Percentiles rank a stretch among this genome's conserved stretches.
These are phyloP conservation scores for Geranium rotundifolium DNA, from an alignment of 345 rosid genomes.

Conservation along the genomic window DNA sequence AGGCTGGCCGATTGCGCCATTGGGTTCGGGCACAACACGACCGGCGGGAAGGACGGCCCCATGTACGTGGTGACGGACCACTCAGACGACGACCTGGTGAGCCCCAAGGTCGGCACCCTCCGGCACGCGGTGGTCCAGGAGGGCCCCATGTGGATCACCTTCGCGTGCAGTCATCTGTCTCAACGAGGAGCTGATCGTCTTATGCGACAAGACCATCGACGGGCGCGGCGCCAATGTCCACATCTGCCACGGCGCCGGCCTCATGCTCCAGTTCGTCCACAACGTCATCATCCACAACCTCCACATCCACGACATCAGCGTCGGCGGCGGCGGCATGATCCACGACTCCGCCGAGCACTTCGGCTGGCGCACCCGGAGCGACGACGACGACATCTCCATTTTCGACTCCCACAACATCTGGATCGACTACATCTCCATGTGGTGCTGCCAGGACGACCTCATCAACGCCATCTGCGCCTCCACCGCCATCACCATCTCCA, in stretches of 20 bases:
- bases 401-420: slow-evolving; percentile 24
- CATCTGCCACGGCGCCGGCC: slow-evolving; percentile 47
- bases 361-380: slow-evolving; percentile 27
- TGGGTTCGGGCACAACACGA: slow-evolving; percentile 60
- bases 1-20: slow-evolving; percentile 44
- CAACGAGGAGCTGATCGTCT: slow-evolving; percentile 41
- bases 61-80: slow-evolving; percentile 45
- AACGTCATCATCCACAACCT: slow-evolving; percentile 62
- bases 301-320: slow-evolving; percentile 39
- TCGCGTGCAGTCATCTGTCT: slow-evolving; percentile 43
- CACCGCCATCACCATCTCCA: slow-evolving; percentile 37
- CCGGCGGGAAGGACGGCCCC: slow-evolving; percentile 48
- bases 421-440: slow-evolving; percentile 35
- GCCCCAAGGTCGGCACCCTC: slow-evolving; percentile 65
- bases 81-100: slow-evolving; percentile 35
- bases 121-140: slow-evolving; percentile 59
- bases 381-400: slow-evolving; percentile 35
- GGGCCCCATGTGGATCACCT: slow-evolving; percentile 69
- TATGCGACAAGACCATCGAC: slow-evolving; percentile 63
- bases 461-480: slow-evolving; percentile 28
- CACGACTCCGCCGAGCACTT: slow-evolving; percentile 53
- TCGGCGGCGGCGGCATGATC: slow-evolving; percentile 42
- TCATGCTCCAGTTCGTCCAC: slow-evolving; percentile 51
- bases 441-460: slow-evolving; percentile 28
- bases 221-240: slow-evolving; percentile 59